These are phyloP conservation scores for Flaveria bidentis DNA, from an alignment of 129 eudicot genomes.

Conservation along the genomic window DNA sequence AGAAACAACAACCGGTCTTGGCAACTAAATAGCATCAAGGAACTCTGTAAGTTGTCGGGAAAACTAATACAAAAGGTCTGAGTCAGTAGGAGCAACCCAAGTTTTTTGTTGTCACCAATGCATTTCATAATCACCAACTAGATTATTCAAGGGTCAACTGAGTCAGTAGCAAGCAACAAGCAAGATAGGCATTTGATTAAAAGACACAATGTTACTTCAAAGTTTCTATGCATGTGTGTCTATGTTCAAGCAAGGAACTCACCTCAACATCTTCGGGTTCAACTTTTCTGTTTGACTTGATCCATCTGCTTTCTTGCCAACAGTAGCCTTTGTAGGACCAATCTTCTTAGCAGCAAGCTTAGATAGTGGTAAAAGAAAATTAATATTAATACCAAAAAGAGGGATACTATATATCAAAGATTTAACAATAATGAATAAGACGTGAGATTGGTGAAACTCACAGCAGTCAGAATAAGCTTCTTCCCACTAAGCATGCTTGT, in stretches of 20 bases:
- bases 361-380: background rate
- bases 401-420: background rate
- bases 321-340: slow-evolving; percentile 41
- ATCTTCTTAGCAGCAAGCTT: slow-evolving; percentile 51
- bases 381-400: background rate
- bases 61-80: no score
- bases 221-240: background rate
- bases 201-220: background rate
- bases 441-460: slow-evolving; percentile 37
- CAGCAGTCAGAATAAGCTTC: slow-evolving; percentile 67
- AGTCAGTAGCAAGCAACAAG: slow-evolving; percentile 57
- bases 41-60: no score
- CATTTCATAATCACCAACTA: no score
- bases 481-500: slow-evolving; percentile 99
- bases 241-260: slow-evolving; percentile 2
- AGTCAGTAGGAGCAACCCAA: background rate
- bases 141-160: slow-evolving; percentile 66
- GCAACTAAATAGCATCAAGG: no score
- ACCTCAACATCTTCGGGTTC: slow-evolving; percentile 98
- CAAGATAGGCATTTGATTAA: background rate
- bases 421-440: background rate
- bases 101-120: background rate
- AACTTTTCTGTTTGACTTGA: slow-evolving; percentile 55
- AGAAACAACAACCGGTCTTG: no score
- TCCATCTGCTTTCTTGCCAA: slow-evolving; percentile 76